Evolutionary conservation across 1,284 basidiomycete species (phyloP), one percentile per base, ranked within the genome.

Genomic region (Cryptococcus deneoformans): DNA sequence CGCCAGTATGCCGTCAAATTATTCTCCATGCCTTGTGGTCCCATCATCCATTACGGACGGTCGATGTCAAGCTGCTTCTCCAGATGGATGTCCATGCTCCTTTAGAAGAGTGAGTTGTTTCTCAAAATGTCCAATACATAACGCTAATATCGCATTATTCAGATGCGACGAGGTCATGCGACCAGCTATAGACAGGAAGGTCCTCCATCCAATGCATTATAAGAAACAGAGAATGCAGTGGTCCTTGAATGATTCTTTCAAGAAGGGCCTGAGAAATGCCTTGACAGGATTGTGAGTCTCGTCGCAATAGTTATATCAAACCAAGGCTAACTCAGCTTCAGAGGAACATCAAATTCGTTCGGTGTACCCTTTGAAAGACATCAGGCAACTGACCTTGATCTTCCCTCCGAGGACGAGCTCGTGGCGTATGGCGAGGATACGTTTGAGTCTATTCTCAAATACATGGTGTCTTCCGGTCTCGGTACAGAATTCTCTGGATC

Each of bases 391-490:
- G 58, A 81, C 11, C 46, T 39, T 6, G 58, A 59, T 0, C 34
- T 53, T 9, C 69, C 67, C 7, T 56, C 43, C 40, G 77, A 87
- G 1, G 87, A 88, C 42, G 82, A 82, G 16, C 80, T 97, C 35
- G 91, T 97, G 72, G 81, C 83, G 20, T 93, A 92, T 70, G 93
- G 95, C 1, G 82, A 94, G 42, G 87, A 91, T 63, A 85, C 90
- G 57, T 99, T 96, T 94, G 96, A 99, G 91, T 92, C 90, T 0
- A 96, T 99, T 66, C 82, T 98, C 52, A 94, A 98, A 77, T 99
- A 91, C 75, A 97, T 99, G 94, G 96, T 99, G 1, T 94, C 93
- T 2, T 94, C 92, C 7, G 89, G 80, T 1, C 76, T 62, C 40
- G 85, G 54, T 84, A 84, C 44, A 84, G 86, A 71, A 78, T 81